phyloP scores from a whole-genome alignment of 2,329 filamentous ascomycete genomes.

The Phialocephala subalpina region DNA sequence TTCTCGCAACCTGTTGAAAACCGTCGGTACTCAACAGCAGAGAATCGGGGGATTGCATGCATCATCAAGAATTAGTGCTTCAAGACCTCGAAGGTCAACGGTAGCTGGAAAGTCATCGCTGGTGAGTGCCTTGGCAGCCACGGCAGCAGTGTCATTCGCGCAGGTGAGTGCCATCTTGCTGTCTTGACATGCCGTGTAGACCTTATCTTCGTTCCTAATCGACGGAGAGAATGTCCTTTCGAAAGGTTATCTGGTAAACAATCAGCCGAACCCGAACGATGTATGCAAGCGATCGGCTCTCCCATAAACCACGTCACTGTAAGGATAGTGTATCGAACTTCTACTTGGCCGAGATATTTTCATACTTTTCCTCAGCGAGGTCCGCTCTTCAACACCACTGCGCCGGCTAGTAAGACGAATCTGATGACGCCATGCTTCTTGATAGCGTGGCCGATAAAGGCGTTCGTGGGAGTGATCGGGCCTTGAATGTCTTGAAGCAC shows the following conservation, averaged over 20 bases:
- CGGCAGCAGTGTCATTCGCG: conserved; percentile 55
- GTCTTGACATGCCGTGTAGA: conserved; percentile 52
- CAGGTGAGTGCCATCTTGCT: conserved; percentile 56
- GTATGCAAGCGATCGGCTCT: background rate
- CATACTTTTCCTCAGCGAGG: too few relatives aligned
- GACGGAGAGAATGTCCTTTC: conserved; percentile 11
- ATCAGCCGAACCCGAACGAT: background rate
- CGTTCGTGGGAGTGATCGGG: too few relatives aligned
- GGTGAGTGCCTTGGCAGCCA: conserved; percentile 49
- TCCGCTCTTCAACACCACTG: too few relatives aligned
- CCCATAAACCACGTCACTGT: too few relatives aligned
- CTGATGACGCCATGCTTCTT: too few relatives aligned
- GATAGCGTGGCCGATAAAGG: too few relatives aligned
- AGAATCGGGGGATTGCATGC: conserved; percentile 17
- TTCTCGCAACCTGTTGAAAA: conserved; percentile 27
- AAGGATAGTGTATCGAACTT: too few relatives aligned
- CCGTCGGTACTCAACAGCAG: background rate
- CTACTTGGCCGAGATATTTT: too few relatives aligned
- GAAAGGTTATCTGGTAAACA: background rate
- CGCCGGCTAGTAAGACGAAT: too few relatives aligned
- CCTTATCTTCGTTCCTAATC: conserved; percentile 50
- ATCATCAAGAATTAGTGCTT: conserved; percentile 45
- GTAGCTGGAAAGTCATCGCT: conserved; percentile 46
- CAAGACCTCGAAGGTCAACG: conserved; percentile 43
- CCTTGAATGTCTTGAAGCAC: background rate